Percentiles rank a stretch among this genome's conserved stretches.
Conservation (phyloP, 257 asterid species). For the Ilex aquifolium region DNA sequence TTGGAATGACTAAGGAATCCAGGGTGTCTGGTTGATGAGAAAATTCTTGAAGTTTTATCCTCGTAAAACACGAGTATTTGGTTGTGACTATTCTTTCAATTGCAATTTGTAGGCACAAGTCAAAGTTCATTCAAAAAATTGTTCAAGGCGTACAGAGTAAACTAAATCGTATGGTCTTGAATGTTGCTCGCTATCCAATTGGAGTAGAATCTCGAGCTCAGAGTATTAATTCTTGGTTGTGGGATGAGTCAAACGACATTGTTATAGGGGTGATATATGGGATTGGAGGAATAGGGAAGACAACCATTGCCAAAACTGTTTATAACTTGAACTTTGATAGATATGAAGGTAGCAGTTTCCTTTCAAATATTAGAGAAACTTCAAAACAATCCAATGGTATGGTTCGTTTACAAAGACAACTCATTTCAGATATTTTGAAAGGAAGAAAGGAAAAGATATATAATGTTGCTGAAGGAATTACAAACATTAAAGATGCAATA, state of each 20-base stretch:
- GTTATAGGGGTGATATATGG: constrained; percentile 9
- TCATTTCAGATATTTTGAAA: constrained; percentile 11
- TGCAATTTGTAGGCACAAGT: not conserved
- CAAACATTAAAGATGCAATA: constrained; percentile 10
- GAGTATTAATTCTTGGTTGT: constrained; percentile 9
- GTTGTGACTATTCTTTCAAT: no score
- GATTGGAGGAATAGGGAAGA: constrained; percentile 22
- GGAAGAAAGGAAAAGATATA: constrained; percentile 1
- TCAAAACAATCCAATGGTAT: constrained; percentile 11
- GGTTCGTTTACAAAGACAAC: constrained; percentile 10
- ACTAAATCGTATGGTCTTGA: not conserved
- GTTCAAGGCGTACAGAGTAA: not conserved
- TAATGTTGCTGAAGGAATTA: constrained; percentile 18
- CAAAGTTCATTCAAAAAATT: not conserved
- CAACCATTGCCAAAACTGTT: constrained; percentile 23
- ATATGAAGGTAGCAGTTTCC: not conserved
- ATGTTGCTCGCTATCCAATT: not conserved
- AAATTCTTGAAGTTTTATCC: no score
- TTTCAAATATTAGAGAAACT: constrained; percentile 6
- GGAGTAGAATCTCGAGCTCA: not conserved
- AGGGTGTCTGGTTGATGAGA: no score
- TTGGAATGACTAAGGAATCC: no score
- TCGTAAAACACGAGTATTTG: no score
- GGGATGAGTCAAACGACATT: constrained; percentile 1
- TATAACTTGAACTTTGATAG: constrained; percentile 13